These are phyloP conservation scores for Chlamydomonas sphaeroides DNA, from an alignment of 139 green algal species.

Conservation along the genomic window DNA sequence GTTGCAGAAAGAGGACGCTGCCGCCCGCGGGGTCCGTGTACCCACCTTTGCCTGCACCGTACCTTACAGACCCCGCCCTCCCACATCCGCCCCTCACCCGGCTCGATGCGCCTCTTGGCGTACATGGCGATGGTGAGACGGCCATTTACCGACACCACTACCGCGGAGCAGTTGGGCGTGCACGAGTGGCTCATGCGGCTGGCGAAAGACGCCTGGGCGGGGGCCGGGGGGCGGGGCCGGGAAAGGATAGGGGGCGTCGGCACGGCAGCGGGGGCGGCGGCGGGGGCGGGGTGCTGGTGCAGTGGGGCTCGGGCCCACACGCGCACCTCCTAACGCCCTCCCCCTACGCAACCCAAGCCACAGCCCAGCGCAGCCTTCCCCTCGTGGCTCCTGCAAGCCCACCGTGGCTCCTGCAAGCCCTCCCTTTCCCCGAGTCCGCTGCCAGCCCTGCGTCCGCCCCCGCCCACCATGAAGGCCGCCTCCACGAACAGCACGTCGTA, in stretches of 20 bases:
- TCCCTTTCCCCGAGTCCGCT: not conserved
- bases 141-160: constrained; percentile 77
- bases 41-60: not conserved
- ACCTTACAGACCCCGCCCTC: not conserved
- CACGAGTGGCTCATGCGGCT: constrained; percentile 94
- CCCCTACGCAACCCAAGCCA: too few species aligned
- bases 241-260: not conserved
- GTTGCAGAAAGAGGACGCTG: too few species aligned
- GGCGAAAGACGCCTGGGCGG: constrained; percentile 76
- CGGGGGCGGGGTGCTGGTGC: too few species aligned
- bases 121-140: constrained; percentile 91
- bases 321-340: too few species aligned
- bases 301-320: too few species aligned
- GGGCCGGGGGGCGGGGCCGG: not conserved
- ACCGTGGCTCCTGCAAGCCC: not conserved
- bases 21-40: too few species aligned
- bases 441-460: not conserved
- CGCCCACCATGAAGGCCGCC: constrained; percentile 80
- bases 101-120: constrained; percentile 74
- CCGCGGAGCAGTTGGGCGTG: constrained; percentile 90
- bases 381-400: not conserved
- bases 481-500: constrained; percentile 95
- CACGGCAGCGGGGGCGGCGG: not conserved
- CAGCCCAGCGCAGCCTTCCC: not conserved
- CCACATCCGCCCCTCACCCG: not conserved